These are phyloP conservation scores for Cucumis sativus DNA, from an alignment of 306 rosid species.

Conservation along the genomic window DNA sequence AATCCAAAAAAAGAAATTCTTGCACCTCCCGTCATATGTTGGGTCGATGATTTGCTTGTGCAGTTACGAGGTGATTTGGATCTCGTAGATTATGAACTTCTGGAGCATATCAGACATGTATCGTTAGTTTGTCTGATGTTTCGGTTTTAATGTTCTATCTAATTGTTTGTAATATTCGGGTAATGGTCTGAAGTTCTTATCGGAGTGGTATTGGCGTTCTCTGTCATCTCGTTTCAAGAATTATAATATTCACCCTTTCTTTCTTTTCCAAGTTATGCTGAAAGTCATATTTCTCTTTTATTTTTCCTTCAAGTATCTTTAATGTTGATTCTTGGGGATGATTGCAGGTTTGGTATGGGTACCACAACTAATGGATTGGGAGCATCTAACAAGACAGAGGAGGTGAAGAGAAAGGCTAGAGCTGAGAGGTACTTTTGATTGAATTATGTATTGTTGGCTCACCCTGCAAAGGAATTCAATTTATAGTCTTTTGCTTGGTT, in stretches of 20 bases:
- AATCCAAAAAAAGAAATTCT: not conserved
- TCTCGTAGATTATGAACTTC: not conserved
- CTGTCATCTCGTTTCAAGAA: not conserved
- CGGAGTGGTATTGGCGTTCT: not conserved
- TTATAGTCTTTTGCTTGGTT: not conserved
- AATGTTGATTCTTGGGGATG: not conserved
- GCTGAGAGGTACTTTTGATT: constrained; percentile 62
- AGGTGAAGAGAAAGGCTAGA: constrained; percentile 75
- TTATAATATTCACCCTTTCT: not conserved
- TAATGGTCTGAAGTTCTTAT: not conserved
- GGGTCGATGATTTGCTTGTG: not conserved
- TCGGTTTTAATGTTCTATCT: not conserved
- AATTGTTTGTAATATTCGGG: not conserved
- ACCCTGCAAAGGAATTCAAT: not conserved
- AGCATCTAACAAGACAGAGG: constrained; percentile 44
- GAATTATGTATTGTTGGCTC: not conserved
- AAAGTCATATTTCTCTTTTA: not conserved
- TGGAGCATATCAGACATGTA: not conserved
- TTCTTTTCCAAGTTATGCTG: not conserved
- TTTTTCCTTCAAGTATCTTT: not conserved
- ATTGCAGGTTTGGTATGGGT: constrained; percentile 52
- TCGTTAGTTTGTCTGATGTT: not conserved
- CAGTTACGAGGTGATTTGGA: not conserved
- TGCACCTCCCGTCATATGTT: not conserved
- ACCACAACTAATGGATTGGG: constrained; percentile 35